Evolutionary conservation across 2,329 filamentous ascomycete species (phyloP).

Genomic region (Dactylellina sp.): DNA sequence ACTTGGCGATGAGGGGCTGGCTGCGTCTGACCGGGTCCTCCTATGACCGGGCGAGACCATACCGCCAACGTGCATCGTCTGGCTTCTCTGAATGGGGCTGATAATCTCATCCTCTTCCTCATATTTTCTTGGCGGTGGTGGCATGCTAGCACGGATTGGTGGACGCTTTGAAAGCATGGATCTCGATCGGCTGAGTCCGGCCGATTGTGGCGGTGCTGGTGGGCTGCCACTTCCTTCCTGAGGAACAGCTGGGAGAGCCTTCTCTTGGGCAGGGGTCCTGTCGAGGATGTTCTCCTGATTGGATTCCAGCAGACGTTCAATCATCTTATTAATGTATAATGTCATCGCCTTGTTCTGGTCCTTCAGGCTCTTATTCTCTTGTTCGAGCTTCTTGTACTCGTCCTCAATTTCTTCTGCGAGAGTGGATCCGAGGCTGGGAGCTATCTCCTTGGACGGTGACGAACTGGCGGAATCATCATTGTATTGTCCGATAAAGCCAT

Average conservation of each 20-base stretch:
- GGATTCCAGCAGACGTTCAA: constrained; percentile 91
- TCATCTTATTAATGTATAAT: constrained; percentile 99
- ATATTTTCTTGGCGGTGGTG: constrained; percentile 36
- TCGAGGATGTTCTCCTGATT: constrained; percentile 95
- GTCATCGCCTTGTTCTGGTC: constrained; percentile 98
- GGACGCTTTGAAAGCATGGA: constrained; percentile 54
- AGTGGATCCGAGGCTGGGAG: constrained; percentile 69
- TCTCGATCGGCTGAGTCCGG: constrained; percentile 61
- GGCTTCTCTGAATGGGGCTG: constrained; percentile 47
- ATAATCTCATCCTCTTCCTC: constrained; percentile 40
- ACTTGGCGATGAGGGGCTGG: constrained; percentile 40
- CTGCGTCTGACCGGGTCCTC: constrained; percentile 66
- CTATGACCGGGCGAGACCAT: constrained; percentile 64
- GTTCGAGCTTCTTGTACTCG: constrained; percentile 76
- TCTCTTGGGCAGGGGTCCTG: constrained; percentile 74
- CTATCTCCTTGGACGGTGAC: constrained; percentile 59
- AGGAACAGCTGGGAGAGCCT: constrained; percentile 84
- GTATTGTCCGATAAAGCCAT: constrained; percentile 78
- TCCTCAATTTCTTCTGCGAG: constrained; percentile 90
- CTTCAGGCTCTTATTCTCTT: constrained; percentile 81
- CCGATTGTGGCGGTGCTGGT: constrained; percentile 62
- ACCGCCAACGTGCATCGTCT: constrained; percentile 59
- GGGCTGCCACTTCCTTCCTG: constrained; percentile 68
- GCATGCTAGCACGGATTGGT: constrained; percentile 53
- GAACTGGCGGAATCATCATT: constrained; percentile 60